Conservation (phyloP, 257 asterid genomes). For the Fraxinus pennsylvanica region DNA sequence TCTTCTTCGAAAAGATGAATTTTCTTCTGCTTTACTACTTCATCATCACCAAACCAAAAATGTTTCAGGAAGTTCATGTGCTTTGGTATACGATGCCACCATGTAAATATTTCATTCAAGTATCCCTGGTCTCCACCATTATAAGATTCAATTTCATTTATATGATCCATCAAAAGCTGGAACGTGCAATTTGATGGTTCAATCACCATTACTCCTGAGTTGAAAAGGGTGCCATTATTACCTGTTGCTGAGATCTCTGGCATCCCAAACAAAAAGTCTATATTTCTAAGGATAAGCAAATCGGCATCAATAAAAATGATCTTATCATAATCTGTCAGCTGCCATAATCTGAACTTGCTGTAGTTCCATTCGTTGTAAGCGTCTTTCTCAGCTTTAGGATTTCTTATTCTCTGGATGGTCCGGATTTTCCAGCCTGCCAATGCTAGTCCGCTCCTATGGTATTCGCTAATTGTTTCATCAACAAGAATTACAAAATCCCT, state of each 20-base stretch:
- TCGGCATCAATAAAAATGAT: slow-evolving; percentile 87
- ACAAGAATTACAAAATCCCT: slow-evolving; percentile 87
- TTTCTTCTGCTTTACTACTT: slow-evolving; percentile 53
- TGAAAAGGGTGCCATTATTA: slow-evolving; percentile 80
- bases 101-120: slow-evolving; percentile 73
- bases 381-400: slow-evolving; percentile 85
- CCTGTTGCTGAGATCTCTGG: slow-evolving; percentile 91
- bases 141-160: slow-evolving; percentile 78
- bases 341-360: slow-evolving; percentile 94
- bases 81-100: slow-evolving; percentile 94
- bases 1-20: slow-evolving; percentile 63
- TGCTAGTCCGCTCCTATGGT: slow-evolving; percentile 74
- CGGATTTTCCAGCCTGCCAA: slow-evolving; percentile 82
- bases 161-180: slow-evolving; percentile 75
- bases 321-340: slow-evolving; percentile 77
- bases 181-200: slow-evolving; percentile 92
- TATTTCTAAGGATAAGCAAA: slow-evolving; percentile 71
- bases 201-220: slow-evolving; percentile 88
- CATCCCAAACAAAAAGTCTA: slow-evolving; percentile 72
- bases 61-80: slow-evolving; percentile 83
- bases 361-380: slow-evolving; percentile 97
- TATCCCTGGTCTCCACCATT: slow-evolving; percentile 96
- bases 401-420: slow-evolving; percentile 71
- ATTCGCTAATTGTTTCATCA: slow-evolving; percentile 63
- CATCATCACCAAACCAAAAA: slow-evolving; percentile 90